phyloP scores from a whole-genome alignment of 495 filamentous ascomycete species.

The Lasiosphaeria ovina region DNA sequence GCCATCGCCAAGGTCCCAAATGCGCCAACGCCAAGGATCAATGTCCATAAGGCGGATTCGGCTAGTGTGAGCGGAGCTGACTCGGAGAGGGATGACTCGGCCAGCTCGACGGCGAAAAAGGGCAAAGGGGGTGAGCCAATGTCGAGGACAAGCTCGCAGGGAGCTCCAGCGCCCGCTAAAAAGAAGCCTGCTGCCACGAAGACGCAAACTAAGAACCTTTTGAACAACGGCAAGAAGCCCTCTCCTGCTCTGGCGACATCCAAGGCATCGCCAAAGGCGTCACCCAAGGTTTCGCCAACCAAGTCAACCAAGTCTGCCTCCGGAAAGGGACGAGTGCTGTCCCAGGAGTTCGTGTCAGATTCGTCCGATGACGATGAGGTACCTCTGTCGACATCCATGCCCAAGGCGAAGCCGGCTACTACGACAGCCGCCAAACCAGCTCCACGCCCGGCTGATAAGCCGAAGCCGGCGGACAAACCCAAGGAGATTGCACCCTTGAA shows the following conservation, averaged over 20 bases:
- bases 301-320: conserved; percentile 29
- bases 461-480: conserved; percentile 25
- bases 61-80: conserved; percentile 57
- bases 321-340: conserved; percentile 36
- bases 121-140: conserved; percentile 51
- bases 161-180: conserved; percentile 28
- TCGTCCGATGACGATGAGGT: conserved; percentile 64
- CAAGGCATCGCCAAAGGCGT: conserved; percentile 26
- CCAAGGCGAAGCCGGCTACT: conserved; percentile 34
- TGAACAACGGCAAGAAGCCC: conserved; percentile 54
- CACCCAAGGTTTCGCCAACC: conserved; percentile 34
- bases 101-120: conserved; percentile 26
- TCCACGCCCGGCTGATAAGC: conserved; percentile 37
- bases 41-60: conserved; percentile 56
- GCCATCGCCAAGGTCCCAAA: conserved; percentile 59
- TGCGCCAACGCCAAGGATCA: conserved; percentile 58
- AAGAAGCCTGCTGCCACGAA: conserved; percentile 63
- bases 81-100: conserved; percentile 40
- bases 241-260: conserved; percentile 15
- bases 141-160: conserved; percentile 53
- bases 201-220: conserved; percentile 58
- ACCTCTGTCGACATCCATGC: conserved; percentile 35
- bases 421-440: conserved; percentile 29
- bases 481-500: conserved; percentile 2
- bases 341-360: conserved; percentile 71